These are phyloP conservation scores for Tillandsia leiboldiana DNA, from an alignment of 176 grass and related monocot species.

Conservation along the genomic window DNA sequence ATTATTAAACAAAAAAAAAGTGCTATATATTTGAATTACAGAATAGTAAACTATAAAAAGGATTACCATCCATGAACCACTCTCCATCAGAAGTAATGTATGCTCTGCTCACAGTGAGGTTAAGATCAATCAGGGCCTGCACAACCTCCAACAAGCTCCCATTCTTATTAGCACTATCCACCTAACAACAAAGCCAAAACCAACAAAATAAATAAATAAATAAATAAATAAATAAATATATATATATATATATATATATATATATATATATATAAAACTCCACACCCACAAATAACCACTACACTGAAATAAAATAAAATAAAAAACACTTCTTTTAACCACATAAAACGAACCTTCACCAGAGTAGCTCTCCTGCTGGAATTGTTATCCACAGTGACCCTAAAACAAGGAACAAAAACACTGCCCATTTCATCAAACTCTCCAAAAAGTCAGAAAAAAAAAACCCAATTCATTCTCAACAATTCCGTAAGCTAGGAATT, in stretches of 20 bases:
- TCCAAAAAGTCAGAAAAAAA: background rate
- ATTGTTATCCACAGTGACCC: slow-evolving; percentile 39
- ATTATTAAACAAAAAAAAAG: too few relatives aligned
- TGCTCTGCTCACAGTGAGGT: slow-evolving; percentile 34
- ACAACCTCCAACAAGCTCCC: slow-evolving; percentile 41
- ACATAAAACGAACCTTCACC: slow-evolving; percentile 32
- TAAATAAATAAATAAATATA: background rate
- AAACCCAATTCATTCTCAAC: background rate
- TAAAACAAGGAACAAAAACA: slow-evolving; percentile 9
- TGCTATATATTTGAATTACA: background rate
- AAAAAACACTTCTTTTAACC: background rate
- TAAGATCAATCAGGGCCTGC: slow-evolving; percentile 40
- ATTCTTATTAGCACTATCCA: slow-evolving; percentile 38
- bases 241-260: background rate
- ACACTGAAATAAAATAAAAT: too few relatives aligned
- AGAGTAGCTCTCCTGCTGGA: slow-evolving; percentile 40
- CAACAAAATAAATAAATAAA: background rate
- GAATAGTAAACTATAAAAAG: background rate
- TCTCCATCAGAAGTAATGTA: slow-evolving; percentile 50
- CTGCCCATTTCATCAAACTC: background rate
- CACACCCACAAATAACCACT: too few relatives aligned
- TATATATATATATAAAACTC: background rate
- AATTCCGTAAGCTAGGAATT: slow-evolving; percentile 5
- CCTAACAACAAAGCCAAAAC: slow-evolving; percentile 25
- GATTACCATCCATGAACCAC: slow-evolving; percentile 48